A percentile compares a stretch with the other conserved stretches of the same genome.
Conservation (phyloP, 805 yeast species). For the Spathaspora boniae region DNA sequence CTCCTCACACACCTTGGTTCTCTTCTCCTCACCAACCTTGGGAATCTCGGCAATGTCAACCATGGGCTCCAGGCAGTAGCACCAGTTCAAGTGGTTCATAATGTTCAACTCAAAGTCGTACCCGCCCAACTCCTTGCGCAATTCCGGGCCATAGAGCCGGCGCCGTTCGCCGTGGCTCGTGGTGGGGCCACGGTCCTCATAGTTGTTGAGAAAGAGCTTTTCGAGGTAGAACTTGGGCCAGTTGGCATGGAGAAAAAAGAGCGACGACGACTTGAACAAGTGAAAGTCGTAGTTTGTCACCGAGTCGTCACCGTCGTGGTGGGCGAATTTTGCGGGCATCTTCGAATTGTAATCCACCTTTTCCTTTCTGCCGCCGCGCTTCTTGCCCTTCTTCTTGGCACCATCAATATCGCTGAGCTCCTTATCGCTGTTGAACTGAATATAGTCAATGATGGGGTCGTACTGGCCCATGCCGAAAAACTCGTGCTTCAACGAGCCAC, state of each 20-base stretch:
- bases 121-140: slow-evolving; percentile 22
- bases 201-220: slow-evolving; percentile 23
- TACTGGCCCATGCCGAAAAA: slow-evolving; percentile 36
- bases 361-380: slow-evolving; percentile 1
- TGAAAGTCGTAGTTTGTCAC: slow-evolving; percentile 28
- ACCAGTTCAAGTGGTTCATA: slow-evolving; percentile 25
- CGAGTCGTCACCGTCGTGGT: slow-evolving; percentile 16
- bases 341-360: slow-evolving; percentile 11
- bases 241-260: slow-evolving; percentile 35
- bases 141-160: slow-evolving; percentile 24
- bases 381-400: not conserved
- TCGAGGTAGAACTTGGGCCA: slow-evolving; percentile 31
- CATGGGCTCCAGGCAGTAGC: slow-evolving; percentile 24
- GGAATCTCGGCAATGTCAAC: slow-evolving; percentile 22
- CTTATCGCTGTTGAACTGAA: slow-evolving; percentile 15
- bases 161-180: slow-evolving; percentile 18
- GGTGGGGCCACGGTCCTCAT: slow-evolving; percentile 25
- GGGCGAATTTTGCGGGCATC: slow-evolving; percentile 18
- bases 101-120: slow-evolving; percentile 27
- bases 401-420: slow-evolving; percentile 2
- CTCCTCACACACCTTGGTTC: slow-evolving; percentile 22
- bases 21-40: slow-evolving; percentile 15
- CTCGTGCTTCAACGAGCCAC: slow-evolving; percentile 20
- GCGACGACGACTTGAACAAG: slow-evolving; percentile 21
- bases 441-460: slow-evolving; percentile 31